A percentile compares a stretch with the other conserved stretches of the same genome.
These are phyloP conservation scores for Heterobasidion parviporum DNA, from an alignment of 1,284 basidiomycete genomes.

Conservation along the genomic window DNA sequence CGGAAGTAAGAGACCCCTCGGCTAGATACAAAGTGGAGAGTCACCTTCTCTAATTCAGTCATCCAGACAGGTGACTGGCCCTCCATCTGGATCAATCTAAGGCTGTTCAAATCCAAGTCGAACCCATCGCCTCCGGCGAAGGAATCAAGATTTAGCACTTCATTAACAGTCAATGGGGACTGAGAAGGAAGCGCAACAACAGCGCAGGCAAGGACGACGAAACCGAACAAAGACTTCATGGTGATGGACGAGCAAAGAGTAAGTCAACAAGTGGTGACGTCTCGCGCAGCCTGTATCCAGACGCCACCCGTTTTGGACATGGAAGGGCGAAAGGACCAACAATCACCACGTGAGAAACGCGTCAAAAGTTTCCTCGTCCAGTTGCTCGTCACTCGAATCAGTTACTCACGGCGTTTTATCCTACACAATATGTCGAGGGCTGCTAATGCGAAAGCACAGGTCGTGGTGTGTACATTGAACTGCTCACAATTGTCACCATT, in stretches of 20 bases:
- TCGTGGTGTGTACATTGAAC: slow-evolving; percentile 43
- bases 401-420: neutral
- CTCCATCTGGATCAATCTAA: slow-evolving; percentile 69
- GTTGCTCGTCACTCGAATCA: neutral
- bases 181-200: slow-evolving; percentile 12
- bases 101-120: slow-evolving; percentile 60
- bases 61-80: slow-evolving; percentile 66
- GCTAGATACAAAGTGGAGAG: slow-evolving; percentile 6
- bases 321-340: too few relatives aligned
- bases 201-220: slow-evolving; percentile 25
- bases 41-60: slow-evolving; percentile 77
- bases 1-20: neutral
- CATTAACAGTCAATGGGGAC: neutral
- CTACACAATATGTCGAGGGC: slow-evolving; percentile 2
- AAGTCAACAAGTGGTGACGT: neutral
- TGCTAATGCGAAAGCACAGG: slow-evolving; percentile 31
- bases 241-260: neutral
- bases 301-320: too few relatives aligned
- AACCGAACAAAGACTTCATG: slow-evolving; percentile 13
- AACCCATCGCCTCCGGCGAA: slow-evolving; percentile 23
- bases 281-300: neutral
- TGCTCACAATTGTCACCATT: slow-evolving; percentile 1
- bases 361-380: neutral
- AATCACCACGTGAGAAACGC: neutral
- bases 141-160: neutral